Evolutionary conservation across 257 asterid species (phyloP).

Genomic region (Ilex aquifolium): DNA sequence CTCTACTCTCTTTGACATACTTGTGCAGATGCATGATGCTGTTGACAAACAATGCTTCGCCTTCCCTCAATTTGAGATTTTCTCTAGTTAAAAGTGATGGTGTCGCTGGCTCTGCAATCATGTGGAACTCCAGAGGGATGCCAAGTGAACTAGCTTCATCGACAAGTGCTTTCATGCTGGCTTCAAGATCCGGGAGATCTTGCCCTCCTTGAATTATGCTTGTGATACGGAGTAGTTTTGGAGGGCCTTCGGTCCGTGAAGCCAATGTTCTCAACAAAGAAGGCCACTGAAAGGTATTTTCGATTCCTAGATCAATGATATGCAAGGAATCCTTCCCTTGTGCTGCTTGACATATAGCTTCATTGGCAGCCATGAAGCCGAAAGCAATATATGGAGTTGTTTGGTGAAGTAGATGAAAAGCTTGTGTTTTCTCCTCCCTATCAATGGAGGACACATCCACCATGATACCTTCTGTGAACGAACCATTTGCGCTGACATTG

Average conservation of each 20-base stretch:
- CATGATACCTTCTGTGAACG: constrained; percentile 10
- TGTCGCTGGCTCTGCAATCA: constrained; percentile 16
- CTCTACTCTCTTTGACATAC: no score
- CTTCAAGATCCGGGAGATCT: constrained; percentile 26
- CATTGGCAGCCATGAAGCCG: constrained; percentile 54
- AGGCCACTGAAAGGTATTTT: constrained; percentile 51
- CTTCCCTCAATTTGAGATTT: constrained; percentile 32
- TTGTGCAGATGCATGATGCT: constrained; percentile 32
- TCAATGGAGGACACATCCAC: constrained; percentile 12
- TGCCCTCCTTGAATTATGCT: constrained; percentile 29
- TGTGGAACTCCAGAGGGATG: constrained; percentile 24
- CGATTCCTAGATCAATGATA: constrained; percentile 51
- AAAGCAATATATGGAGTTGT: constrained; percentile 47
- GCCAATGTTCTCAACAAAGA: constrained; percentile 31
- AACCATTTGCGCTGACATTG: constrained; percentile 30
- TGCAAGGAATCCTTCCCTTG: constrained; percentile 33
- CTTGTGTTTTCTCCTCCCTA: constrained; percentile 30
- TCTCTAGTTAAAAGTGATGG: constrained; percentile 22
- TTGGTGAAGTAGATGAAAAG: constrained; percentile 34
- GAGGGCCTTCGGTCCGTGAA: constrained; percentile 22
- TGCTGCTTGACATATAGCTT: constrained; percentile 42
- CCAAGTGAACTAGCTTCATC: constrained; percentile 32
- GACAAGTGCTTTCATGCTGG: constrained; percentile 19
- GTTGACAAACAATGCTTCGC: constrained; percentile 35
- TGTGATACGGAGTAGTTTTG: constrained; percentile 35